A percentile compares a stretch with the other conserved stretches of the same genome.
Conservation (phyloP, 139 green algal species). For the Coelastrella sp. region DNA sequence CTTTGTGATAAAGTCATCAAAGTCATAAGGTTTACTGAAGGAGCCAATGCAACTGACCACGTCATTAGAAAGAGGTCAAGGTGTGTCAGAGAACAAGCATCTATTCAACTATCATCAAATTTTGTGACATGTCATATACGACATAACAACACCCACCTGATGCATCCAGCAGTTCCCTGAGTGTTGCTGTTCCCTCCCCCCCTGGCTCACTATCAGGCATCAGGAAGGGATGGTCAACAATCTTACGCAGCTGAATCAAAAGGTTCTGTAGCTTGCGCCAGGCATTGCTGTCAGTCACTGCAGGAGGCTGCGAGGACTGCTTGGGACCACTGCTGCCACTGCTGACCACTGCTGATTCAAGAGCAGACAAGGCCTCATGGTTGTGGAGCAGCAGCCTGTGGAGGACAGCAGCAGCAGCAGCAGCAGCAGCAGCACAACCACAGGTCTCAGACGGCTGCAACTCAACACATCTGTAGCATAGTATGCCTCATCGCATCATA, state of each 20-base stretch:
- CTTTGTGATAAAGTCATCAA: neutral
- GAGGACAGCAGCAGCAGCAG: too few relatives aligned
- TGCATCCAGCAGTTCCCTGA: conserved; percentile 68
- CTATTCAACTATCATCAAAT: neutral
- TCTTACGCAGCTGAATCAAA: conserved; percentile 85
- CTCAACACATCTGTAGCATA: too few relatives aligned
- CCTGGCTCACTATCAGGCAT: conserved; percentile 73
- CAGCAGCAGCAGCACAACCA: too few relatives aligned
- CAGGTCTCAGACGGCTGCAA: too few relatives aligned
- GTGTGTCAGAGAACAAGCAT: neutral
- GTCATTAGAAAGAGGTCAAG: neutral
- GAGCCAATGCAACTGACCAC: neutral
- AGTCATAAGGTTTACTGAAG: neutral
- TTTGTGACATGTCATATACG: neutral
- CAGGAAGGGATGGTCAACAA: conserved; percentile 83
- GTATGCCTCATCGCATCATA: too few relatives aligned
- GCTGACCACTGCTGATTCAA: conserved; percentile 13
- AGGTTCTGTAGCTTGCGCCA: conserved; percentile 76
- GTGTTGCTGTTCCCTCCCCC: conserved; percentile 66
- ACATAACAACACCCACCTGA: conserved; percentile 60
- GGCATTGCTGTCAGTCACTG: conserved; percentile 1
- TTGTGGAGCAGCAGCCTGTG: conserved; percentile 45
- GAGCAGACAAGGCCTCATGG: neutral
- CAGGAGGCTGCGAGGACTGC: too few relatives aligned
- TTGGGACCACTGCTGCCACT: conserved; percentile 3